Evolutionary conservation across 176 grass and related monocot species (phyloP).

Genomic region (Lolium perenne): DNA sequence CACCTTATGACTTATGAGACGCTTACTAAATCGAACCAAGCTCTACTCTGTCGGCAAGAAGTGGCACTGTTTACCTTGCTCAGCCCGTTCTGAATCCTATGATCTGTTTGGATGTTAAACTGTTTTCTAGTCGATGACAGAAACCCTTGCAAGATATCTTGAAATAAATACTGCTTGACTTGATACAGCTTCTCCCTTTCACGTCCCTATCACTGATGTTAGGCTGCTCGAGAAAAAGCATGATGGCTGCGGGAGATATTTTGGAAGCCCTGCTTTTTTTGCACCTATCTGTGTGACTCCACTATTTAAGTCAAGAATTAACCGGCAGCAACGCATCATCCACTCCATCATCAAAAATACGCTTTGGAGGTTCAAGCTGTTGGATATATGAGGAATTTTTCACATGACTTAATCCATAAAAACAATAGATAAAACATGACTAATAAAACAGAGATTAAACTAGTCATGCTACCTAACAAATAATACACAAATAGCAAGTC

Average conservation of each 20-base stretch:
- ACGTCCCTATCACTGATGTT: background rate
- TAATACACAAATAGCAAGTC: too few species aligned
- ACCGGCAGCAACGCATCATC: background rate
- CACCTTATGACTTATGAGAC: slow-evolving; percentile 1
- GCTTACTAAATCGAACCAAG: background rate
- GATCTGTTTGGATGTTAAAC: background rate
- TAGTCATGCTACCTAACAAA: too few species aligned
- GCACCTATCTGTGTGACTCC: background rate
- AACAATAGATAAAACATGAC: too few species aligned
- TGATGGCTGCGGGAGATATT: background rate
- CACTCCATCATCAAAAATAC: background rate
- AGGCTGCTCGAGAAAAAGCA: background rate
- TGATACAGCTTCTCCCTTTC: background rate
- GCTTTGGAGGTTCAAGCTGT: background rate
- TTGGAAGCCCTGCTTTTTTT: background rate
- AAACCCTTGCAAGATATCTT: background rate
- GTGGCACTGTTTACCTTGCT: background rate
- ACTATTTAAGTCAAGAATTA: background rate
- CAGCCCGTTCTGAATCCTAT: background rate
- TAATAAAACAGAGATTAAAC: too few species aligned
- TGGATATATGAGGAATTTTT: too few species aligned
- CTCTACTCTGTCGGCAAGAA: background rate
- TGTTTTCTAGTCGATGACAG: background rate
- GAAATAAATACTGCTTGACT: background rate
- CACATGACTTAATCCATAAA: too few species aligned